Base-by-base conservation (phyloP, 805 yeast species). In the Nakazawaea peltata region DNA sequence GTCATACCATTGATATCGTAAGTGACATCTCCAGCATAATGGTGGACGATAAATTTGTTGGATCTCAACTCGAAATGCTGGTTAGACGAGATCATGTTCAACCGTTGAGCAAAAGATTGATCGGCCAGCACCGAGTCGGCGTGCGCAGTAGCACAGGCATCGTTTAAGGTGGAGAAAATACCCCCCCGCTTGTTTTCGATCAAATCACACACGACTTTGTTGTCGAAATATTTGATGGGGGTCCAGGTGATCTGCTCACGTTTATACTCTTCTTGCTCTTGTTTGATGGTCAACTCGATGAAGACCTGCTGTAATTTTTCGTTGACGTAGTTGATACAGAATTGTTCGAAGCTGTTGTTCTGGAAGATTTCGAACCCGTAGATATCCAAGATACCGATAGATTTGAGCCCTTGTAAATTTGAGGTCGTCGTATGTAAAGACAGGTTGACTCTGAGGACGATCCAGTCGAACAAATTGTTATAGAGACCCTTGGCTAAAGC, bases 11-110 rank as follows among this genome's bases (percentile, higher is more conserved):
- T 63, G 35, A 88, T 78, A 43, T 88, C 95, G 53, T 92, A 92
- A 10, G 87, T 82, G 32, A 92, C 99, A 62, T 92, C 98, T 53
- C 98, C 98, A 16, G 99, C 99, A 63, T 92, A 92, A 61, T 92
- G 99, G 61, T 85, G 88, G 51, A 92, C 76, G 37, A 92, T 64
- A 47, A 92, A 92, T 56, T 92, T 90, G 23, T 79, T 73, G 43
- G 83, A 78, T 52, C 98, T 77, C 48, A 83, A 72, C 49, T 88
- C 96, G 53, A 92, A 87, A 56, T 92, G 94, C 17, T 84, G 81
- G 56, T 87, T 88, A 16, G 71, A 59, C 5, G 87, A 66, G 40
- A 92, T 83, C 76, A 84, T 69, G 46, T 86, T 83, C 50, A 92
- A 68, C 59, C 97, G 74, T 65, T 86, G 95, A 13, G 92, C 82